Evolutionary conservation across 1,139 yeast species (phyloP).

Genomic region (Geotrichum histeridarum): DNA sequence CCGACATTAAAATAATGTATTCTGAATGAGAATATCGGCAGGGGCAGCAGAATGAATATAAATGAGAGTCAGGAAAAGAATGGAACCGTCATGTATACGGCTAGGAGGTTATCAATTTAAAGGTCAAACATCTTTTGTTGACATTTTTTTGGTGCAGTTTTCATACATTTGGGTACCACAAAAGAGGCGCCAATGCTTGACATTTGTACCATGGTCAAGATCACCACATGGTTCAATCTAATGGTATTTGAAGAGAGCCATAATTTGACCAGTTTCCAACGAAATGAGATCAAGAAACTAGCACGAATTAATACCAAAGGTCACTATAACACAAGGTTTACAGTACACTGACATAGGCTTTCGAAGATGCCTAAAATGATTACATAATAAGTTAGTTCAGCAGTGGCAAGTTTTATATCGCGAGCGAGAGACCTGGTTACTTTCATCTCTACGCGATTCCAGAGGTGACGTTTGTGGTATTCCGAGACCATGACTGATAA

Average conservation of each 20-base stretch:
- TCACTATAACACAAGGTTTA: too few relatives aligned
- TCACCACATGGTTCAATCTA: too few relatives aligned
- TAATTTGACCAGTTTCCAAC: too few relatives aligned
- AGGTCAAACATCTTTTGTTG: too few relatives aligned
- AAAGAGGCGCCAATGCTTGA: not conserved
- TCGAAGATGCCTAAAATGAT: not conserved
- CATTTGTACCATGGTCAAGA: too few relatives aligned
- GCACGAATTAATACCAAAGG: too few relatives aligned
- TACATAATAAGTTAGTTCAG: not conserved
- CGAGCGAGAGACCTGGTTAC: not conserved
- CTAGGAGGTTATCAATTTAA: too few relatives aligned
- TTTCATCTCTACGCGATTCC: not conserved
- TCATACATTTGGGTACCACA: not conserved
- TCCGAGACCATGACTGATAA: not conserved
- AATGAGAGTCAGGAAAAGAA: too few relatives aligned
- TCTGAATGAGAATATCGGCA: not conserved
- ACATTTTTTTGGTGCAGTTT: not conserved
- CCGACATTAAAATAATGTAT: slow-evolving; percentile 2
- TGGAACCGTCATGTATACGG: too few relatives aligned
- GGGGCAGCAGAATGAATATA: not conserved
- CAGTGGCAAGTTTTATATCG: not conserved
- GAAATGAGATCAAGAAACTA: too few relatives aligned
- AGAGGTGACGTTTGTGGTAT: not conserved
- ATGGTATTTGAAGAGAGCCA: too few relatives aligned
- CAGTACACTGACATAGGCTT: too few relatives aligned